phyloP scores from a whole-genome alignment of 176 grass and related monocot species.

The Chloris gayana region DNA sequence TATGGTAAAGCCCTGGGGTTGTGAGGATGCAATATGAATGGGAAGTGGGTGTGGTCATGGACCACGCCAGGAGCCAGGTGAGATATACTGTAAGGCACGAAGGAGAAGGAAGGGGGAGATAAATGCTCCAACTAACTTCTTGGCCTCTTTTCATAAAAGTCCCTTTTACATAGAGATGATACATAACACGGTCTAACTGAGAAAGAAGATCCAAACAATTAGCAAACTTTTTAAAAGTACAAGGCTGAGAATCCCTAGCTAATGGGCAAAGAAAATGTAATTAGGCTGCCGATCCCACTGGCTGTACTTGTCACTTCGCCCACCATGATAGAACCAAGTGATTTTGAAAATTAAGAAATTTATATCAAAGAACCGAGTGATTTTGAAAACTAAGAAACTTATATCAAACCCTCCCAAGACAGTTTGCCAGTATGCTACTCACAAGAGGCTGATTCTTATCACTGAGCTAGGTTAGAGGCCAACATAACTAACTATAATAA shows the following conservation, averaged over 20 bases:
- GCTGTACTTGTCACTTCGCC: background rate
- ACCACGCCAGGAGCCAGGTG: background rate
- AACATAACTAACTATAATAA: background rate
- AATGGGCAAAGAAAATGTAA: background rate
- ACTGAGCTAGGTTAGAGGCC: background rate
- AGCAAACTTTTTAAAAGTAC: background rate
- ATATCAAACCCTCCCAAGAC: background rate
- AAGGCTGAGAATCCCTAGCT: background rate
- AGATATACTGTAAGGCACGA: background rate
- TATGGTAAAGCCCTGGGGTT: background rate
- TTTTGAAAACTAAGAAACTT: slow-evolving; percentile 14
- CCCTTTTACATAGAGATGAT: background rate
- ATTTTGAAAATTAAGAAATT: slow-evolving; percentile 13
- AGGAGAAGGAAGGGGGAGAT: background rate
- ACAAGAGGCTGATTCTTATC: background rate
- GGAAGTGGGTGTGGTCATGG: background rate
- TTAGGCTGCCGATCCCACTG: background rate
- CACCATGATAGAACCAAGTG: background rate
- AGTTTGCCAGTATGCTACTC: background rate
- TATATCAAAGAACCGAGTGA: background rate
- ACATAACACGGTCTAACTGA: background rate
- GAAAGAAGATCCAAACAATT: background rate
- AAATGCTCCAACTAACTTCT: background rate
- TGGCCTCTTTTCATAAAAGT: background rate
- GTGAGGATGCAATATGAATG: background rate